These are phyloP conservation scores for Dalbergia oliveri DNA, from an alignment of 306 rosid species.

Conservation along the genomic window DNA sequence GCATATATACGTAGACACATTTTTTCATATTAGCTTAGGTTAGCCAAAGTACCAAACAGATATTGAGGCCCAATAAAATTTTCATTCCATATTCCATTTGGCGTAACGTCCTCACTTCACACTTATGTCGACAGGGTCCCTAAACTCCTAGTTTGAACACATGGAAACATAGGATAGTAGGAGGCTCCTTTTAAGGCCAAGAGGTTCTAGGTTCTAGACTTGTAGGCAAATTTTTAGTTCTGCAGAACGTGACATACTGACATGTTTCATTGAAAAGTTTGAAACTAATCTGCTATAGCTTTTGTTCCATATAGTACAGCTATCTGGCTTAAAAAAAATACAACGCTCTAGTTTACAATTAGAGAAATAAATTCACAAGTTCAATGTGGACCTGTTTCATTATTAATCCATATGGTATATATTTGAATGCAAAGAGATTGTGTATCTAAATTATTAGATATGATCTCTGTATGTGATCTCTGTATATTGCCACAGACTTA, in stretches of 20 bases:
- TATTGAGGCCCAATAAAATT: too few species aligned
- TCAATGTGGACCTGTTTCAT: conserved; percentile 25
- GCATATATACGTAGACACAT: too few species aligned
- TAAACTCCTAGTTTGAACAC: neutral
- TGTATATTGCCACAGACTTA: neutral
- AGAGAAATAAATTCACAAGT: conserved; percentile 9
- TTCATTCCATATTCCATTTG: too few species aligned
- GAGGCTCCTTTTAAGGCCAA: neutral
- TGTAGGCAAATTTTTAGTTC: neutral
- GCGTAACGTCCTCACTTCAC: neutral
- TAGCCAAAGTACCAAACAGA: too few species aligned
- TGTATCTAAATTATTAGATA: conserved; percentile 14
- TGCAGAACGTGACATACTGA: conserved; percentile 23
- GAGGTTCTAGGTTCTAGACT: neutral
- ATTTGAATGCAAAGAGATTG: neutral
- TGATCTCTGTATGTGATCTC: conserved; percentile 1
- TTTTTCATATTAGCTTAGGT: too few species aligned
- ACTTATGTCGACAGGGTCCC: neutral
- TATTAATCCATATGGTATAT: neutral
- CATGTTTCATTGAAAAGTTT: conserved; percentile 9
- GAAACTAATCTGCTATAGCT: neutral
- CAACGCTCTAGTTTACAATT: conserved; percentile 19
- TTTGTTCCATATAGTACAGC: neutral
- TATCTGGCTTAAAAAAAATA: neutral
- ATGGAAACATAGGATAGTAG: neutral